Evolutionary conservation across 148 eudicot species (phyloP).

Genomic region (Silene latifolia): DNA sequence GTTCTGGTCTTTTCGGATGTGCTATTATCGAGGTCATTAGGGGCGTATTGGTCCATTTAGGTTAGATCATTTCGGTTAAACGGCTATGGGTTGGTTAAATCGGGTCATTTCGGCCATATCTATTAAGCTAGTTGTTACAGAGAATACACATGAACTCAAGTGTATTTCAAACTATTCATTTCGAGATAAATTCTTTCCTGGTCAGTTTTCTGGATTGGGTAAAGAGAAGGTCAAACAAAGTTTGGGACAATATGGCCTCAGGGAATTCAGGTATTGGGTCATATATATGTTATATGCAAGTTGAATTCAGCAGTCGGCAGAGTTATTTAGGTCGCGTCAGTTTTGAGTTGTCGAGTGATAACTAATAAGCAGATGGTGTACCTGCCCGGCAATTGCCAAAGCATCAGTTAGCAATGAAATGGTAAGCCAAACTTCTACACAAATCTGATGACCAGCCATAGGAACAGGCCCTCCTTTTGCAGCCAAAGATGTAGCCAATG

Average conservation of each 20-base stretch:
- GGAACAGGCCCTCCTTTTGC: constrained; percentile 82
- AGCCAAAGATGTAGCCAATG: constrained; percentile 86
- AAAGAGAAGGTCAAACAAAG: neutral
- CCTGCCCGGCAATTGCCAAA: constrained; percentile 94
- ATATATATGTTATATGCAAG: neutral
- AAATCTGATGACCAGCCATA: constrained; percentile 94
- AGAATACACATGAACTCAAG: too few relatives aligned
- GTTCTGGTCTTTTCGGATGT: neutral
- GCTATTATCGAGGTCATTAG: neutral
- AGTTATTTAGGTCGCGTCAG: neutral
- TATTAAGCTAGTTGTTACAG: too few relatives aligned
- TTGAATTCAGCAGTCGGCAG: neutral
- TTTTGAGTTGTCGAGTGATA: neutral
- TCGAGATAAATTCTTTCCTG: neutral
- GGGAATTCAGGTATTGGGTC: neutral
- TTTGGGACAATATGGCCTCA: neutral
- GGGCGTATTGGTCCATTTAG: neutral
- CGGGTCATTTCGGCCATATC: neutral
- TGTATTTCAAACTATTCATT: too few relatives aligned
- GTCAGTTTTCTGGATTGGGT: neutral
- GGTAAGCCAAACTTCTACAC: constrained; percentile 86
- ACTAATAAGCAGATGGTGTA: constrained; percentile 19
- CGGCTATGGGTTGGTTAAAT: neutral
- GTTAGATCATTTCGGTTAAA: neutral
- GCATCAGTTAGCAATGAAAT: constrained; percentile 96